Percentiles rank a stretch among this genome's conserved stretches.
Conservation (phyloP, 1,284 basidiomycete species). For the Taiwanofungus camphoratus region DNA sequence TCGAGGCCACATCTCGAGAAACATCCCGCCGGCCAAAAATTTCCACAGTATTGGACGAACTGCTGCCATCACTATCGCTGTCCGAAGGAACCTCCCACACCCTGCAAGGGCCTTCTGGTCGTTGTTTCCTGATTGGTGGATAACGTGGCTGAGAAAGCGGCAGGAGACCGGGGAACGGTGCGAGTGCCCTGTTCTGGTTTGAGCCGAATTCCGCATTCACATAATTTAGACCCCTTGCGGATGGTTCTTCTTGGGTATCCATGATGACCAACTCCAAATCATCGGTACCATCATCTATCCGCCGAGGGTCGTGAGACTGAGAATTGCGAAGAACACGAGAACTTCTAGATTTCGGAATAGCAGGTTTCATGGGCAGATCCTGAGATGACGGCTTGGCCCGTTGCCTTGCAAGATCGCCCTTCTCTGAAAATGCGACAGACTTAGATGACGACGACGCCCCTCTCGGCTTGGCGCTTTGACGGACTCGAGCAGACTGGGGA, state of each 20-base stretch:
- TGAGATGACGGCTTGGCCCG: not conserved
- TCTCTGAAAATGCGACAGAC: no score
- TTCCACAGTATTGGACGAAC: not conserved
- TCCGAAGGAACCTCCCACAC: no score
- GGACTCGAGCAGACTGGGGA: no score
- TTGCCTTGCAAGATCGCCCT: not conserved
- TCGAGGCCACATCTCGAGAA: not conserved
- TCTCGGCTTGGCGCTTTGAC: no score
- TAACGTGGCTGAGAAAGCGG: slow-evolving; percentile 15
- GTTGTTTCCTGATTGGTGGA: not conserved
- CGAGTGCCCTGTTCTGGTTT: not conserved
- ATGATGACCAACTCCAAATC: not conserved
- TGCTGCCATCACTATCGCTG: not conserved
- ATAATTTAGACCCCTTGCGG: not conserved
- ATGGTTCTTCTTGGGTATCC: not conserved
- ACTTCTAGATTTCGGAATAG: no score
- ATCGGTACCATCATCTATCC: no score
- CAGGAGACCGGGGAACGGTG: slow-evolving; percentile 13
- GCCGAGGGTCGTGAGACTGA: no score
- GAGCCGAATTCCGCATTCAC: not conserved
- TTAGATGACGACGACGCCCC: no score
- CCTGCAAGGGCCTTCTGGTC: no score
- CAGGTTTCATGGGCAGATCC: no score
- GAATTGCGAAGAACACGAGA: no score
- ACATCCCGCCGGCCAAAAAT: not conserved